These are phyloP conservation scores for Themeda triandra DNA, from an alignment of 176 grass and related monocot genomes.

Conservation along the genomic window DNA sequence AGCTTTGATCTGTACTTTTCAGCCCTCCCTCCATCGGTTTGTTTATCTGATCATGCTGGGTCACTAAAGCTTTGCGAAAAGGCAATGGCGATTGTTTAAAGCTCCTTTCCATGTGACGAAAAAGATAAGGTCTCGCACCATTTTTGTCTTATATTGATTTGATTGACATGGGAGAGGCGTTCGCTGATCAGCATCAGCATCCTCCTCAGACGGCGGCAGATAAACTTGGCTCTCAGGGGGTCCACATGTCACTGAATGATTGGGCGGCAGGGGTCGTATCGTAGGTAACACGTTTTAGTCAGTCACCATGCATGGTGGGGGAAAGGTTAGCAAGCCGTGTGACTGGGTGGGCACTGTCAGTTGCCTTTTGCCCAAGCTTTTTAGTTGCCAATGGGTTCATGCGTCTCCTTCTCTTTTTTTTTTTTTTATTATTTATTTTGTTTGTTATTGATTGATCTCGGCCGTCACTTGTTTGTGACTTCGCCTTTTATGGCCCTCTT, in stretches of 20 bases:
- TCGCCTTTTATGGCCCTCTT: slow-evolving; percentile 13
- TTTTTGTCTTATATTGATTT: slow-evolving; percentile 37
- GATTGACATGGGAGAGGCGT: neutral
- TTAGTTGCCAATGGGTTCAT: slow-evolving; percentile 6
- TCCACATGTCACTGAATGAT: slow-evolving; percentile 3
- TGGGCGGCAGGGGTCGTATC: neutral
- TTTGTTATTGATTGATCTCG: neutral
- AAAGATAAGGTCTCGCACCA: slow-evolving; percentile 20
- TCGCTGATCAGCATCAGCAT: neutral
- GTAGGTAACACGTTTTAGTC: slow-evolving; percentile 35
- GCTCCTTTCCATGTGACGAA: slow-evolving; percentile 39
- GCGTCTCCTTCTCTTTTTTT: neutral
- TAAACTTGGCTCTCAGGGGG: slow-evolving; percentile 33
- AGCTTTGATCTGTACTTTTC: slow-evolving; percentile 26
- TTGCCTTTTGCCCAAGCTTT: slow-evolving; percentile 19
- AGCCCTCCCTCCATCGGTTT: neutral
- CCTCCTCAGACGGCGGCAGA: neutral
- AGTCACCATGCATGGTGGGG: neutral
- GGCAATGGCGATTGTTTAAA: slow-evolving; percentile 18
- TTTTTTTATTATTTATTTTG: neutral
- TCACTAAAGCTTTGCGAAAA: slow-evolving; percentile 15
- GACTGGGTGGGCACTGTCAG: neutral
- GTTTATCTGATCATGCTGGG: slow-evolving; percentile 17
- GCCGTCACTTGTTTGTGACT: slow-evolving; percentile 3
- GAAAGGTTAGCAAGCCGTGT: neutral